A percentile compares a stretch with the other conserved stretches of the same genome.
Conservation (phyloP, 768 basidiomycete species). For the Rhizopogon vulgaris region DNA sequence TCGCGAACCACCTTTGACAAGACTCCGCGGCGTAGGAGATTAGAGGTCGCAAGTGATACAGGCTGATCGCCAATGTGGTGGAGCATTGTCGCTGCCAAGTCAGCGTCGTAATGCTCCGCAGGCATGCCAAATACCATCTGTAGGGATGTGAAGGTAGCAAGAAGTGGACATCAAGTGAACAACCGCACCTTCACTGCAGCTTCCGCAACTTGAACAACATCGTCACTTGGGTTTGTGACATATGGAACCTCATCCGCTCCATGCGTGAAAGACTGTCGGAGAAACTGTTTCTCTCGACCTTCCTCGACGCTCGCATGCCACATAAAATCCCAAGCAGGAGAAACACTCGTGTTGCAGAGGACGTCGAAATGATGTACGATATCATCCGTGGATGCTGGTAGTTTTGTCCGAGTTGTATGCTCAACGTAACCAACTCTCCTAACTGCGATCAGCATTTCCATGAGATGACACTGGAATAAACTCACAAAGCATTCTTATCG, state of each 20-base stretch:
- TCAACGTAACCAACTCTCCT: slow-evolving; percentile 64
- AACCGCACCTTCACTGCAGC: slow-evolving; percentile 59
- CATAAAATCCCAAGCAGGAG: slow-evolving; percentile 65
- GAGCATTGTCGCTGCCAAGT: slow-evolving; percentile 52
- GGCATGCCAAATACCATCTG: slow-evolving; percentile 80
- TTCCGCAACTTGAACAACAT: slow-evolving; percentile 53
- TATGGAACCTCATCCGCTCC: slow-evolving; percentile 27
- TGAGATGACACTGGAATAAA: slow-evolving; percentile 9
- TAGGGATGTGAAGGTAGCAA: background rate
- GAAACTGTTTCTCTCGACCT: slow-evolving; percentile 62
- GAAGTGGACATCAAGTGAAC: background rate
- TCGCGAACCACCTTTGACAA: slow-evolving; percentile 64
- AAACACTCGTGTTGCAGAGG: slow-evolving; percentile 33
- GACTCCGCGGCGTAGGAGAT: slow-evolving; percentile 58
- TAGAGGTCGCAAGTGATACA: slow-evolving; percentile 51
- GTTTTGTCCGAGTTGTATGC: slow-evolving; percentile 27
- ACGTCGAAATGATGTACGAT: slow-evolving; percentile 46
- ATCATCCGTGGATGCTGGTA: slow-evolving; percentile 40
- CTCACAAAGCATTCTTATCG: slow-evolving; percentile 85
- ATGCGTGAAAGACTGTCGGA: slow-evolving; percentile 49
- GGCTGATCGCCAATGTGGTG: slow-evolving; percentile 47
- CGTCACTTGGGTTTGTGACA: slow-evolving; percentile 14
- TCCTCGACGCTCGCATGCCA: slow-evolving; percentile 72
- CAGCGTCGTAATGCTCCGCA: slow-evolving; percentile 58
- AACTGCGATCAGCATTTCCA: slow-evolving; percentile 9